Base-by-base conservation (phyloP, 345 rosid genomes). In the Stellera chamaejasme region DNA sequence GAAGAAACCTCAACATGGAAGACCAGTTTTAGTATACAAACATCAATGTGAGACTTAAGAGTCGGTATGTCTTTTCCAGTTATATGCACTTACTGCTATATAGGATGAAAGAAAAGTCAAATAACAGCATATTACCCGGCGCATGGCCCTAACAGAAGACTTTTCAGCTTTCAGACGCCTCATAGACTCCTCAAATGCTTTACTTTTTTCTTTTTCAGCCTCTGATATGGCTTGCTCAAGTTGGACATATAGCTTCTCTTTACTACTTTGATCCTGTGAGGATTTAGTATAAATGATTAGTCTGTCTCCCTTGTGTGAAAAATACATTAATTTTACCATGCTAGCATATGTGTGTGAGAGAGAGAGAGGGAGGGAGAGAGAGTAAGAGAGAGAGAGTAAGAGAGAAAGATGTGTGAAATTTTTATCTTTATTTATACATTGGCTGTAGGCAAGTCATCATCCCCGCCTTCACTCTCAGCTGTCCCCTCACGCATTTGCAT, bases 121-220 rank as follows among this genome's bases (percentile, higher is more conserved):
- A 52, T 14, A 10, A n/a, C 42, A 28, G 10, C 48, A 27, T 48
- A n/a, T 65, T 76, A 81, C 87, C 61, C 61, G 63, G 63, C 72
- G 69, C 47, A 28, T 56, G 50, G 77, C 78, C 26, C 72, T 70
- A 45, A 69, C 56, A 9, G 69, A 71, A 10, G 64, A 59, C 58
- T 61, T 78, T 67, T 76, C 76, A 66, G 82, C 78, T 72, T 70
- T 75, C 42, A 54, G 54, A 13, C 78, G 76, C 66, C 67, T 74
- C 32, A 56, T 65, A 28, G 73, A 70, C 76, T 78, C 77, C 65
- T 82, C 80, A 27, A 52, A 72, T 1, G 78, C 73, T 65, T 82
- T 75, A 67, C 57, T 62, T 62, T 72, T 82, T 13, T 56, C 59
- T 49, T 72, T 71, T 48, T 70, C 83, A 67, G 68, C 78, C 50